Evolutionary conservation across 345 rosid genomes (phyloP), one percentile per base, ranked within the genome.

Genomic region (Populus euphratica): DNA sequence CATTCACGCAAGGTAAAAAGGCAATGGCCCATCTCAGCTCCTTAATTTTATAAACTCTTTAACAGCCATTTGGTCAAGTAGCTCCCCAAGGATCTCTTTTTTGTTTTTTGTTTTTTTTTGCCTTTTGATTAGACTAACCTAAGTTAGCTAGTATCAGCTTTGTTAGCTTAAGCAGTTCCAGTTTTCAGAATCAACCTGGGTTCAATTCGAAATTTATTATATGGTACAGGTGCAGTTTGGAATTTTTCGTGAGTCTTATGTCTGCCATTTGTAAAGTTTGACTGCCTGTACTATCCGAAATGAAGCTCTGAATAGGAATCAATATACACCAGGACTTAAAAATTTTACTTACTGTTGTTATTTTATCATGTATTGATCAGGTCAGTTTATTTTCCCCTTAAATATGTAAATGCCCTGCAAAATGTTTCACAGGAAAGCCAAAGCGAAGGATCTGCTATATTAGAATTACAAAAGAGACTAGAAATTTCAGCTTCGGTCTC

Each of bases 381-480:
- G 13, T 23, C 16, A 14, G 38, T 52, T 49, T 25, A 39, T 18
- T 18, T 66, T 65, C 67, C 20, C 52, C 49, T 64, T 3, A 7
- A 8, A 47, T 47, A 47, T 47, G 50, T 27, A 6, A 50, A 47
- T 75, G 68, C 69, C 20, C 23, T 29, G n/a, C 33, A 47, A 16
- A 50, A 18, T 81, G 44, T 63, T 73, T 66, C 43, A 31, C 89
- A 95, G 98, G 97, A 89, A 85, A 87, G 67, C 70, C 87, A 78
- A 76, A 73, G 79, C 56, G 91, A 87, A 78, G 87, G 81, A 65
- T 81, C 79, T 72, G 84, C 86, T 72, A 31, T 93, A 27, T 72
- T 74, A 82, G 96, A 91, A 70, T 69, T 95, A 81, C 94, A 86
- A 79, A 93, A 85, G 85, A 86, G 83, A 72, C 75, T 92, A 73